Base-by-base conservation (phyloP, 257 asterid genomes). In the Nicotiana noctiflora region DNA sequence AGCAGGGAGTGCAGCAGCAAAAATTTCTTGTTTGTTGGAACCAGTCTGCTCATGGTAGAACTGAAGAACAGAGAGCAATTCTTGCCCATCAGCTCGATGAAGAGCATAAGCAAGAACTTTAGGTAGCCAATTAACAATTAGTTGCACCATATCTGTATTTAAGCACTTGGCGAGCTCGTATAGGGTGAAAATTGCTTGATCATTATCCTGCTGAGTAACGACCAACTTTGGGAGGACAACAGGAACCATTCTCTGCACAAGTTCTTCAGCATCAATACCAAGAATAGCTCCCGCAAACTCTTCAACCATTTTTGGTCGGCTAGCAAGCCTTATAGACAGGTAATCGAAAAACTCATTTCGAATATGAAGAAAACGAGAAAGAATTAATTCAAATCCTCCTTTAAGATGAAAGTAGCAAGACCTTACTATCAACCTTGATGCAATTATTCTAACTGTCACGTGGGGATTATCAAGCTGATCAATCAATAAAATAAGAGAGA, bases 91-190 rank as follows among this genome's bases (percentile, higher is more conserved):
- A 49, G 95, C 92, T 89, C 88, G 93, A 89, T 89, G 93, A 80
- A 95, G 97, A 85, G 98, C 93, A 85, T 89, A 95, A 57, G 98
- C 97, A 79, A 95, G 93, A 81, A 95, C 97, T 82, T 93, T 91
- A 72, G 97, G 97, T 81, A 95, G 86, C 97, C 97, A 89, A 85
- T 79, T 76, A 82, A 93, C 90, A 82, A 89, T 85, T 34, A 95
- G 87, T 81, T 81, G 84, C 88, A 91, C 97, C 97, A 89, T 88
- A 86, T 90, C 91, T 4, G 88, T 88, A 75, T 88, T 88, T 89
- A 90, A 86, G 81, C 88, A 86, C 87, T 88, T 90, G 81, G 97
- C 98, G 84, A 93, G 84, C 89, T 88, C 96, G 80, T 85, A 19
- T 77, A 95, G 89, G 75, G 88, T 91, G 81, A 84, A 82, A 56